Percentiles rank a stretch among this genome's conserved stretches.
phyloP scores from a whole-genome alignment of 2,329 filamentous ascomycete species.

The Trichophyton verrucosum region DNA sequence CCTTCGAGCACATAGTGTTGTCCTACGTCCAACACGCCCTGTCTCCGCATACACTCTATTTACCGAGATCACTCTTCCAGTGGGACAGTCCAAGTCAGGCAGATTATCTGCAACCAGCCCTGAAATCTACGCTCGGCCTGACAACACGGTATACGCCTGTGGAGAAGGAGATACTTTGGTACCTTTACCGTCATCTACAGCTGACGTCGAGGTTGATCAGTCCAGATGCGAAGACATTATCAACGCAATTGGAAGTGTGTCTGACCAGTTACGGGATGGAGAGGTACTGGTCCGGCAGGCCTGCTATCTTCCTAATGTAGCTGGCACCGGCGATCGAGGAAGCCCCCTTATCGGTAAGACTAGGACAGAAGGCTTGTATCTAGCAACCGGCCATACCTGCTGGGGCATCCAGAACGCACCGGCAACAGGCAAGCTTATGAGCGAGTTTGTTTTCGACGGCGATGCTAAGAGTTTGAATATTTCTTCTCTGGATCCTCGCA shows the following conservation, averaged over 20 bases:
- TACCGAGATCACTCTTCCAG: slow-evolving; percentile 67
- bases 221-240: slow-evolving; percentile 72
- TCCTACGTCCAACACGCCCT: slow-evolving; percentile 44
- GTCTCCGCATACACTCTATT: slow-evolving; percentile 48
- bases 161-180: slow-evolving; percentile 70
- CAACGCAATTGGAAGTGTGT: slow-evolving; percentile 54
- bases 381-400: slow-evolving; percentile 87
- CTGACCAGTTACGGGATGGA: slow-evolving; percentile 50
- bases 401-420: slow-evolving; percentile 98
- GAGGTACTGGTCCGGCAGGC: slow-evolving; percentile 67
- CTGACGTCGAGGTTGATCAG: slow-evolving; percentile 63
- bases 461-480: slow-evolving; percentile 55
- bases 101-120: slow-evolving; percentile 57
- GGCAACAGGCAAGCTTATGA: slow-evolving; percentile 69
- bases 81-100: slow-evolving; percentile 41
- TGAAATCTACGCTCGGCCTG: slow-evolving; percentile 85
- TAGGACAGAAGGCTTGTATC: slow-evolving; percentile 57
- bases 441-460: slow-evolving; percentile 66
- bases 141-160: slow-evolving; percentile 85
- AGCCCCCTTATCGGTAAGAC: slow-evolving; percentile 70
- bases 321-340: slow-evolving; percentile 34
- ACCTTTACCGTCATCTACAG: slow-evolving; percentile 62
- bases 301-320: slow-evolving; percentile 79
- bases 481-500: slow-evolving; percentile 53
- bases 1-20: slow-evolving; percentile 51